Base-by-base conservation (phyloP, 176 grass and related monocot genomes). In the Pontederia crassipes region DNA sequence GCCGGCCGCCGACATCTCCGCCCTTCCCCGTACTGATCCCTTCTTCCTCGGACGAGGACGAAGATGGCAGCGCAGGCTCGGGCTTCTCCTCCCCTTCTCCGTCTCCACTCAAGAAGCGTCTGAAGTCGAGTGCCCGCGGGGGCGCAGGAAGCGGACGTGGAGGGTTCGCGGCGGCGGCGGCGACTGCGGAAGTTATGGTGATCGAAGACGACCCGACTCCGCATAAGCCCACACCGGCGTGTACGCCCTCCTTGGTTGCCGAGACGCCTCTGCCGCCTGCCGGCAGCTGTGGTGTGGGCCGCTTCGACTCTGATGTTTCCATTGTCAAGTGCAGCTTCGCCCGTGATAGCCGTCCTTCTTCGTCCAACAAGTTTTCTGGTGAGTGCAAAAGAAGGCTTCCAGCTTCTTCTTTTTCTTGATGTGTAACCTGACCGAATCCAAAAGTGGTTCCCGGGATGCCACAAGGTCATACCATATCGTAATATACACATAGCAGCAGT, bases 121-220 rank as follows among this genome's bases (percentile, higher is more conserved):
- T n/a, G 29, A 24, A 61, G 17, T 20, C 54, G 51, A 17, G 26
- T 24, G 20, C 20, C 20, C 20, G 20, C 20, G 20, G 20, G 13
- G 35, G 8, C 17, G 49, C 32, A 8, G 60, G 12, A 46, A 6
- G 3, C 10, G 35, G 17, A 26, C 4, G 47, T 11, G 20, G 69
- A 11, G 13, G 28, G 12, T 40, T n/a, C 15, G 18, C 20, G 20
- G 20, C 20, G 20, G 20, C 11, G 17, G 56, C 24, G 8, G 55
- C 29, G 58, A 59, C 55, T 17, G 8, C 47, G 9, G 49, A 65
- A 28, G 64, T 90, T 65, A 11, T 28, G 58, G 60, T 89, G 27
- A 66, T 76, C 46, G 82, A 82, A 75, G 82, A 82, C 72, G 78
- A 71, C 52, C 72, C 79, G 1, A 69, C 87, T 3, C 75, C 82